phyloP scores from a whole-genome alignment of 352 stramenopile genomes.

The Pythium plurisporium region DNA sequence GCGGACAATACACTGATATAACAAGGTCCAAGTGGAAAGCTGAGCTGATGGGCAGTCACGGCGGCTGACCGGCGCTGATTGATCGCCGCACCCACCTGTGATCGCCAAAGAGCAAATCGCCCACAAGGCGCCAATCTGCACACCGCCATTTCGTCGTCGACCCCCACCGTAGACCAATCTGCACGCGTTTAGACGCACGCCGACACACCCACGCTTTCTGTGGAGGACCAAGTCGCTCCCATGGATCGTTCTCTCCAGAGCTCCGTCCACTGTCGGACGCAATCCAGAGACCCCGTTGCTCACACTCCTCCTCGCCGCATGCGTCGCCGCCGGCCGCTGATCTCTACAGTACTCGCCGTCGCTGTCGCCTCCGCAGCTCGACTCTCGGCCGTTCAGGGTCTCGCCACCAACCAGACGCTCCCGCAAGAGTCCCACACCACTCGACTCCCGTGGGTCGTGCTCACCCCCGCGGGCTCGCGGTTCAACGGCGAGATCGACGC shows the following conservation, averaged over 20 bases:
- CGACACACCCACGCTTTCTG: too few relatives aligned
- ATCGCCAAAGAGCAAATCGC: too few relatives aligned
- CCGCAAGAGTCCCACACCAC: not conserved
- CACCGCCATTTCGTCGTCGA: too few relatives aligned
- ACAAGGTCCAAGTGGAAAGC: too few relatives aligned
- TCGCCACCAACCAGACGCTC: slow-evolving; percentile 3
- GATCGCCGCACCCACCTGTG: too few relatives aligned
- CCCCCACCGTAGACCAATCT: too few relatives aligned
- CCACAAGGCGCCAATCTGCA: too few relatives aligned
- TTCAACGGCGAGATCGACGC: not conserved
- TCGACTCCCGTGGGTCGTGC: slow-evolving; percentile 17
- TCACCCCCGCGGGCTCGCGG: not conserved
- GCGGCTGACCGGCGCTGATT: too few relatives aligned
- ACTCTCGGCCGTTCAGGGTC: not conserved
- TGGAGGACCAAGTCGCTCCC: not conserved
- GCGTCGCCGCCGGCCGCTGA: not conserved
- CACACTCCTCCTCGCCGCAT: not conserved
- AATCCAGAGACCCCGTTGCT: slow-evolving; percentile 7
- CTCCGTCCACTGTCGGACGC: not conserved
- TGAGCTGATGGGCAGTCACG: too few relatives aligned
- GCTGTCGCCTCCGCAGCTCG: not conserved
- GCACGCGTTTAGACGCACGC: too few relatives aligned
- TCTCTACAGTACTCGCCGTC: not conserved
- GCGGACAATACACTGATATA: not conserved
- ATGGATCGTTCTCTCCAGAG: not conserved